Base-by-base conservation (phyloP, 305 asterid genomes). In the Coffea humblotiana region DNA sequence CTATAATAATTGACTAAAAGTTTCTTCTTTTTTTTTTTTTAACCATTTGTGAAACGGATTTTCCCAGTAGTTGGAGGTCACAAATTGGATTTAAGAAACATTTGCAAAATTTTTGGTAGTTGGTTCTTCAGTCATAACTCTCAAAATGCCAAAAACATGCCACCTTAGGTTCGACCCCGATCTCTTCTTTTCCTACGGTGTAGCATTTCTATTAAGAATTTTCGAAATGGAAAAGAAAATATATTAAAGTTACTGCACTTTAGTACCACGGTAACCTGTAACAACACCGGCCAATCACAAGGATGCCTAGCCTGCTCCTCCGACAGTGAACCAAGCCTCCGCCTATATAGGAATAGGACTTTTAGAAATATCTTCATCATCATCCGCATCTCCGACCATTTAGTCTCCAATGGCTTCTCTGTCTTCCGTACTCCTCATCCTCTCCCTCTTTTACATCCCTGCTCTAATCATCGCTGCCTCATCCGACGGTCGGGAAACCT, bases 401-500 rank as follows among this genome's bases (percentile, higher is more conserved):
- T 2, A 3, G 72, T 23, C 67, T 3, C 29, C 29, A 14, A 83
- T 84, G 82, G 80, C 69, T 58, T 65, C 82, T 78, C 79, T 82
- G 79, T 63, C 60, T 49, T 56, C 82, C 23, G 21, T 65, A 77
- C 49, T 81, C 51, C 75, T 88, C 69, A 32, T 89, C 64, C 35
- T 85, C 71, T 32, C 70, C 8, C 79, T 89, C 81, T 47, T 78
- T 58, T 70, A 47, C 64, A 19, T 69, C 15, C 11, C 40, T 61
- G 29, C 82, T 4, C 27, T 48, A 12, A 27, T 87, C 18, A 35
- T 77, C 71, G 87, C 85, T 56, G 69, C 88, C 3, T 14, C 60
- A 14, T 71, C 32, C 68, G 86, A 85, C 54, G 88, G 52, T 29
- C 92, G 78, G 56, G 85, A 85, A 51, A 93, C 97, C 69, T 95